A percentile compares a stretch with the other conserved stretches of the same genome.
phyloP scores from a whole-genome alignment of 2,329 filamentous ascomycete species.

The Aquanectria penicillioides region DNA sequence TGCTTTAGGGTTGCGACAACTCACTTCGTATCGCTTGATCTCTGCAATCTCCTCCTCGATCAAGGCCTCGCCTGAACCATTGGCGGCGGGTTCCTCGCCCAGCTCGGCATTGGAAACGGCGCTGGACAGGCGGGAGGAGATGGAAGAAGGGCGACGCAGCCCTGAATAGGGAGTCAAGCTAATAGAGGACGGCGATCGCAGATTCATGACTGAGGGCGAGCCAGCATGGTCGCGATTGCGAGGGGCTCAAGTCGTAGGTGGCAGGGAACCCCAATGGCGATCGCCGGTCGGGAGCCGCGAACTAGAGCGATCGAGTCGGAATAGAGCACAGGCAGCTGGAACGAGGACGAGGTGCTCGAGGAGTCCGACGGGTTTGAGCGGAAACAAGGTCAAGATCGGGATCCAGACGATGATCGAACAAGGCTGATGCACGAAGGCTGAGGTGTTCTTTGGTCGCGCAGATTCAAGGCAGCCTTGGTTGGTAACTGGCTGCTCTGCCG shows the following conservation, averaged over 20 bases:
- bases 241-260: slow-evolving; percentile 5
- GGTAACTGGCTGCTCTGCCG: slow-evolving; percentile 4
- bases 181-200: slow-evolving; percentile 63
- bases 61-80: slow-evolving; percentile 69
- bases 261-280: background rate
- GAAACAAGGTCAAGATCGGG: background rate
- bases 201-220: slow-evolving; percentile 56
- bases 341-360: too few relatives aligned
- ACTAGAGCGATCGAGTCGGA: too few relatives aligned
- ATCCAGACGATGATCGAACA: too few relatives aligned
- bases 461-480: background rate
- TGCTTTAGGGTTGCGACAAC: slow-evolving; percentile 19
- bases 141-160: slow-evolving; percentile 65
- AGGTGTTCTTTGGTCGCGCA: slow-evolving; percentile 1
- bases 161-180: slow-evolving; percentile 46
- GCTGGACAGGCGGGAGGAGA: slow-evolving; percentile 73
- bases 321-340: too few relatives aligned
- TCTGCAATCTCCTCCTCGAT: slow-evolving; percentile 96
- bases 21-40: slow-evolving; percentile 94
- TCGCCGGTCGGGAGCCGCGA: background rate
- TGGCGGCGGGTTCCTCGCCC: slow-evolving; percentile 63
- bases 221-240: slow-evolving; percentile 50
- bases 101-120: slow-evolving; percentile 73
- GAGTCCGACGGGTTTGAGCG: too few relatives aligned
- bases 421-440: background rate